These are phyloP conservation scores for Murraya paniculata DNA, from an alignment of 345 rosid genomes.

Conservation along the genomic window DNA sequence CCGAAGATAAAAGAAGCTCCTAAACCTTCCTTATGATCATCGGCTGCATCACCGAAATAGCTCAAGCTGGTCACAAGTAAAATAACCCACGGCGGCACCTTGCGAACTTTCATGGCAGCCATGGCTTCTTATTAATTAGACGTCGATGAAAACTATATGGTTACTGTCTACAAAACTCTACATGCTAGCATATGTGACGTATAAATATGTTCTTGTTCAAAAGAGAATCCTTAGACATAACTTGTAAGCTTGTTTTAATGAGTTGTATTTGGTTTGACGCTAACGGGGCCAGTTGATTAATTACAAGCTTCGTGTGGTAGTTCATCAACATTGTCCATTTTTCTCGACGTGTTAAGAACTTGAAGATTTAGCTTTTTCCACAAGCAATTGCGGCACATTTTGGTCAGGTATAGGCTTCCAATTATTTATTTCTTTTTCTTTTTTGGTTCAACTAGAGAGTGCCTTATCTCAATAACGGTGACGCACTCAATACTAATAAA, in stretches of 20 bases:
- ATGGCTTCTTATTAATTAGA: neutral
- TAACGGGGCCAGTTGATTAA: neutral
- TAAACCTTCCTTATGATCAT: neutral
- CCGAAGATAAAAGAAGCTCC: conserved; percentile 83
- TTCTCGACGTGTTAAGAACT: conserved; percentile 22
- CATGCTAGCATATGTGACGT: neutral
- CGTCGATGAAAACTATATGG: neutral
- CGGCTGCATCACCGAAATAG: conserved; percentile 20
- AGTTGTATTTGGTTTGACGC: conserved; percentile 49
- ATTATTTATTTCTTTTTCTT: neutral
- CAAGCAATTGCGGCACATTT: conserved; percentile 11
- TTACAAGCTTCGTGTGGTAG: conserved; percentile 24
- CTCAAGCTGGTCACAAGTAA: conserved; percentile 3
- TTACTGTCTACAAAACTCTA: no score
- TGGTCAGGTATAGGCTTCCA: conserved; percentile 3
- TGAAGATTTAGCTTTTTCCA: conserved; percentile 22
- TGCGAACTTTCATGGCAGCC: conserved; percentile 7
- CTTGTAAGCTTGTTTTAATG: conserved; percentile 31
- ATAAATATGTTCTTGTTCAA: conserved; percentile 5
- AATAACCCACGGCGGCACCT: conserved; percentile 15
- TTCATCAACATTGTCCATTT: conserved; percentile 32
- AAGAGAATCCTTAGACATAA: conserved; percentile 16
- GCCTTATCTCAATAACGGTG: neutral
- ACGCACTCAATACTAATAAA: neutral
- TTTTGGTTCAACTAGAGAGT: neutral